Conservation (phyloP, 164 flowering plant genomes). For the Malania oleifera region DNA sequence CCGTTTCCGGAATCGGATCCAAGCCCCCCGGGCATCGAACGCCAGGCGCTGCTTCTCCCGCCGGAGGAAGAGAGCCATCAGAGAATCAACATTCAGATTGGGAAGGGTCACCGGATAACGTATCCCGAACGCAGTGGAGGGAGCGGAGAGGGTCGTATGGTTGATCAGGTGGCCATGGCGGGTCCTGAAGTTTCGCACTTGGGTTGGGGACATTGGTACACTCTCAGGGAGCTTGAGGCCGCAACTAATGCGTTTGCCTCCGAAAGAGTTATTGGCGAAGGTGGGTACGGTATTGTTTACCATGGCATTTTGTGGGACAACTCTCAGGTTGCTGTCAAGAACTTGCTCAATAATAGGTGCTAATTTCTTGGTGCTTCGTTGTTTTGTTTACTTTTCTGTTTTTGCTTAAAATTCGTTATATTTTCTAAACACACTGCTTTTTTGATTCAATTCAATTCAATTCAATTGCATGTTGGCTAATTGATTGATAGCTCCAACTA, state of each 20-base stretch:
- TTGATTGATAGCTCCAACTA: too few species aligned
- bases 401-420: not conserved
- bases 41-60: conserved; percentile 29
- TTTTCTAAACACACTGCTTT: too few species aligned
- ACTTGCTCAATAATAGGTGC: conserved; percentile 71
- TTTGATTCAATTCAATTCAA: too few species aligned
- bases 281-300: conserved; percentile 84
- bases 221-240: conserved; percentile 65
- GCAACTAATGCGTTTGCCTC: conserved; percentile 50
- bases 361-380: not conserved
- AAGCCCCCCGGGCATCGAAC: conserved; percentile 16
- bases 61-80: conserved; percentile 37
- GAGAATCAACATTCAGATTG: conserved; percentile 50
- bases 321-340: conserved; percentile 59
- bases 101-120: conserved; percentile 48
- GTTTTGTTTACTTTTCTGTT: not conserved
- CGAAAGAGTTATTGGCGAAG: conserved; percentile 68
- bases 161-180: conserved; percentile 26
- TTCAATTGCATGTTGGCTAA: too few species aligned
- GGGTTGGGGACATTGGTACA: conserved; percentile 89
- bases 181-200: conserved; percentile 70
- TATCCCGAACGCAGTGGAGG: conserved; percentile 34
- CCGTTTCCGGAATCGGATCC: conserved; percentile 33
- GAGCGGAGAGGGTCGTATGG: conserved; percentile 33
- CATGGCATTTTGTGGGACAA: conserved; percentile 48